These are phyloP conservation scores for Isabelozyma gotoi DNA, from an alignment of 805 yeast species.

Conservation along the genomic window DNA sequence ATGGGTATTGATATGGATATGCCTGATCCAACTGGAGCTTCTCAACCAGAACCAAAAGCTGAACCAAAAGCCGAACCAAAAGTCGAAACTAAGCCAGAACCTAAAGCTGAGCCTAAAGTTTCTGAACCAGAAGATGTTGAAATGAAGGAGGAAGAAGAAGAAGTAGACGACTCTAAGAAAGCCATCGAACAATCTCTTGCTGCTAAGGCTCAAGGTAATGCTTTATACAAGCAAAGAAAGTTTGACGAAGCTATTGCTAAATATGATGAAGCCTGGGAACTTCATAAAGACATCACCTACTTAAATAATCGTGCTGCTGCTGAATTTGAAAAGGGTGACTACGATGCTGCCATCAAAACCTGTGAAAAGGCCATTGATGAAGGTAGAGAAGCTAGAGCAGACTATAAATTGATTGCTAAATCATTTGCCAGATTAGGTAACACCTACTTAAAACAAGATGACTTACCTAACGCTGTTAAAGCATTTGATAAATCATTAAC, in stretches of 20 bases:
- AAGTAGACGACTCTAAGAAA: constrained; percentile 28
- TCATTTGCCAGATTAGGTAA: constrained; percentile 91
- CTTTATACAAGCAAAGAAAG: constrained; percentile 77
- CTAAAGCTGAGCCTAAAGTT: constrained; percentile 13
- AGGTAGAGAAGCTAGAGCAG: constrained; percentile 88
- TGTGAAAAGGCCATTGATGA: constrained; percentile 82
- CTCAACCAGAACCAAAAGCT: constrained; percentile 10
- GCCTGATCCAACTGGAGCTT: constrained; percentile 22
- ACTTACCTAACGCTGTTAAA: constrained; percentile 70
- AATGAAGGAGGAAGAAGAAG: constrained; percentile 33
- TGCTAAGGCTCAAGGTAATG: constrained; percentile 83
- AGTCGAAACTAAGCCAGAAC: constrained; percentile 10
- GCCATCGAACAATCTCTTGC: constrained; percentile 50
- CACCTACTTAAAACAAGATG: constrained; percentile 71
- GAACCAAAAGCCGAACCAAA: constrained; percentile 5
- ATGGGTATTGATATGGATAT: constrained; percentile 75
- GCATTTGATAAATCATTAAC: constrained; percentile 88
- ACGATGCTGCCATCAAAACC: constrained; percentile 78
- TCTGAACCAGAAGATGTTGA: constrained; percentile 28
- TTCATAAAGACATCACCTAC: constrained; percentile 82
- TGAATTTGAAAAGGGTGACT: constrained; percentile 92
- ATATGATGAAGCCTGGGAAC: constrained; percentile 84
- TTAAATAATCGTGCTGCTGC: constrained; percentile 98
- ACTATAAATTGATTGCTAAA: constrained; percentile 88
- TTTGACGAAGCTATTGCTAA: constrained; percentile 90